phyloP scores from a whole-genome alignment of 257 asterid genomes.

The Anisodus tanguticus region DNA sequence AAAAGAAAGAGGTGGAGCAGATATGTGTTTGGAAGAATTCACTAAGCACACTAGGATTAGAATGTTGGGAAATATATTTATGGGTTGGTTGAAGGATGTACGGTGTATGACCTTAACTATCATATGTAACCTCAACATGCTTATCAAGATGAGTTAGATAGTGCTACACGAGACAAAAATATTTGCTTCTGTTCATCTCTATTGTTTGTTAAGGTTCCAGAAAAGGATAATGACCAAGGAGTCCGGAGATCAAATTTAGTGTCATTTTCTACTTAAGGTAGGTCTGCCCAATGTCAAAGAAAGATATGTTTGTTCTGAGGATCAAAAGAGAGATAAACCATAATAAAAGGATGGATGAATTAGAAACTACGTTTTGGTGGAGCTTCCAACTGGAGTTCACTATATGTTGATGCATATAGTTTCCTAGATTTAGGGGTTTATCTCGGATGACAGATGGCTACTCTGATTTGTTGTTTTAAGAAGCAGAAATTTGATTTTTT shows the following conservation, averaged over 20 bases:
- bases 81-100: conserved; percentile 17
- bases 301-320: neutral
- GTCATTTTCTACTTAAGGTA: neutral
- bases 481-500: neutral
- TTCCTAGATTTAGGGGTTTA: conserved; percentile 10
- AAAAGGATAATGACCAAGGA: neutral
- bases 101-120: neutral
- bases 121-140: neutral
- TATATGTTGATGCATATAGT: neutral
- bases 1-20: neutral
- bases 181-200: neutral
- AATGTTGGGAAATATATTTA: neutral
- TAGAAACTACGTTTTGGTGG: conserved; percentile 13
- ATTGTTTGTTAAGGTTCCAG: neutral
- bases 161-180: neutral
- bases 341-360: neutral
- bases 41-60: neutral
- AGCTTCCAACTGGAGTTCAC: neutral
- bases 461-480: conserved; percentile 4
- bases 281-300: neutral
- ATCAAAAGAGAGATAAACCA: conserved; percentile 1
- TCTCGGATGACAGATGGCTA: neutral
- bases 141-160: neutral
- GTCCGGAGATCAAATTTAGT: neutral
- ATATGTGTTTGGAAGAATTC: conserved; percentile 3